Base-by-base conservation (phyloP, 306 rosid genomes). In the Purshia tridentata region DNA sequence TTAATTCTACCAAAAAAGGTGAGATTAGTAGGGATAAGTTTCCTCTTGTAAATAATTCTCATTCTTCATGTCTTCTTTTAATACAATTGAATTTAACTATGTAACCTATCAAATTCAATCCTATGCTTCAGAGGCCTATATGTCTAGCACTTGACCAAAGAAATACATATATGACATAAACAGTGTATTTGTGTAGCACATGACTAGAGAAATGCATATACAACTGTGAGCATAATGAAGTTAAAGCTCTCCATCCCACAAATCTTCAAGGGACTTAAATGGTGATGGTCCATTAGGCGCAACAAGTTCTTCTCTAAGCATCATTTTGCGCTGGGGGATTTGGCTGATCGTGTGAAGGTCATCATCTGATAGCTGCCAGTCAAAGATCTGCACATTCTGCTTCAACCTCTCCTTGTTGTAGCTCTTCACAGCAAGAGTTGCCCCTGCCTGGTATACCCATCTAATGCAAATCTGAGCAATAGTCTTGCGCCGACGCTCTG, bases 391-490 rank as follows among this genome's bases (percentile, higher is more conserved):
- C 10, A 84, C 10, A 37, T 88, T 86, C 69, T 88, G 74, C 49
- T 80, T 82, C 83, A 88, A 40, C 52, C 90, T 82, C 52, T 82
- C 83, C 8, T 73, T 86, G 55, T 86, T 80, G 78, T 75, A 82
- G 76, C 93, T 88, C 83, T 86, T 84, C 12, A 80, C 86, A 16
- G 67, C 84, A 5, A 84, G 0, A 8, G 79, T 73, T 15, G 71
- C 83, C 0, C 88, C 87, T 76, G 52, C 61, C 64, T 86, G 87
- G 22, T 82, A 82, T 5, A 80, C 46, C 88, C 88, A 86, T 76
- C 90, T 78, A n/a, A 84, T 75, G 60, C 76, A 56, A 18, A 86
- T 86, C 73, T 87, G 95, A 0, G 95, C 86, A 20, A 78, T 40
- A 0, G 88, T 81, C 48, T 85, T 90, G 2, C 82, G 81, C 12